Evolutionary conservation across 2,329 filamentous ascomycete genomes (phyloP).

Genomic region (Pseudogymnoascus sp.): DNA sequence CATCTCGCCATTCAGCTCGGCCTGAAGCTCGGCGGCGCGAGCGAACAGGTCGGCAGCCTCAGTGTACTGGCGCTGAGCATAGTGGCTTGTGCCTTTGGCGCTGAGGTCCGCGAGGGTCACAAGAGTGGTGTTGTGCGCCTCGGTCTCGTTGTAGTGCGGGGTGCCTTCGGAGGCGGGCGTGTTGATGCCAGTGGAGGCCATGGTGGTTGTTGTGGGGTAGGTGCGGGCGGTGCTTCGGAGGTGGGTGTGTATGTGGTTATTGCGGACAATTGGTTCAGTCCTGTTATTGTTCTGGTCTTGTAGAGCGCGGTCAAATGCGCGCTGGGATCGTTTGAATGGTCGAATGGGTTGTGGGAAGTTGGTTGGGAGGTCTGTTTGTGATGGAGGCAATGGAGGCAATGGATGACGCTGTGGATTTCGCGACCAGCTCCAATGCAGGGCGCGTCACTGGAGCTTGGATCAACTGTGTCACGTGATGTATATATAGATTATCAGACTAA

Average conservation of each 20-base stretch:
- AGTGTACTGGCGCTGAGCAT: conserved; percentile 80
- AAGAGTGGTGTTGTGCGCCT: conserved; percentile 32
- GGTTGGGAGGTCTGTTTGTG: background rate
- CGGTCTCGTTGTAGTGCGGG: conserved; percentile 2
- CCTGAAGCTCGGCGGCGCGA: conserved; percentile 80
- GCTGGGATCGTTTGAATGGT: background rate
- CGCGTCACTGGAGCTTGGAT: background rate
- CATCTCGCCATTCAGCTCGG: conserved; percentile 86
- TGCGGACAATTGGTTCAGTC: background rate
- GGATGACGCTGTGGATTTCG: conserved; percentile 8
- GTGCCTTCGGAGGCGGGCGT: conserved; percentile 17
- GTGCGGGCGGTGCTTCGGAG: background rate
- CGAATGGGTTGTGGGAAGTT: background rate
- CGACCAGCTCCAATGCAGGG: background rate
- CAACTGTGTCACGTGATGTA: background rate
- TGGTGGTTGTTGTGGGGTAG: background rate
- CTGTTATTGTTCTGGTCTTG: background rate
- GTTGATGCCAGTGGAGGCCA: conserved; percentile 21
- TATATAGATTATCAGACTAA: background rate
- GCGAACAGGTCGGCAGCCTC: conserved; percentile 83
- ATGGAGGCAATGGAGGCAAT: background rate
- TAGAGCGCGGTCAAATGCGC: background rate
- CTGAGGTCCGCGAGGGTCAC: conserved; percentile 68
- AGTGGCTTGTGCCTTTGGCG: conserved; percentile 73
- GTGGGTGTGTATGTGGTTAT: background rate